Base-by-base conservation (phyloP, 1,284 basidiomycete genomes). In the Tilletia walkeri region DNA sequence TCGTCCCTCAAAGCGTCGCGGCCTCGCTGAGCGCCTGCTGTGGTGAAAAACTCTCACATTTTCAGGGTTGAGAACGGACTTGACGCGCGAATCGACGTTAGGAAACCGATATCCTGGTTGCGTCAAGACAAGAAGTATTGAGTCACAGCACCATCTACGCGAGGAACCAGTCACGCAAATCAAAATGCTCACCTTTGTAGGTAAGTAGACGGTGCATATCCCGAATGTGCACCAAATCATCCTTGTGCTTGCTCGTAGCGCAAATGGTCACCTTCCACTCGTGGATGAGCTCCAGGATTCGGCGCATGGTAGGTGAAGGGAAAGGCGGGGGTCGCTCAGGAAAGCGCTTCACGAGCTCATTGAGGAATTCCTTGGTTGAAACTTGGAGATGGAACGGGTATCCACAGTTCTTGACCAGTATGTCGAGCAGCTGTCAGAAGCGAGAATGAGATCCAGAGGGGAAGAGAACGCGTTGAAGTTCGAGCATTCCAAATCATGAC, bases 341-440 rank as follows among this genome's bases (percentile, higher is more conserved):
- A 84, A 99, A 99, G 72, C 95, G 89, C 61, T 95, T 90, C 36
- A 99, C 96, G 80, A 99, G 91, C 84, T 98, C 95, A 85, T 99
- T 99, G 24, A 99, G 87, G 82, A 99, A 99, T 83, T 98, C 96
- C 84, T 99, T 99, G 34, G 96, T 99, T n/a, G 92, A 88, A 78
- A 99, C 92, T 84, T 99, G 95, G 34, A 99, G 90, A 82, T 99
- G 95, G 73, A 99, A 91, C 0, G 95, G 90, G 85, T 99, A 99
- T 79, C 95, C 95, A 83, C 95, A 97, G 66, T 92, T 91, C 83
- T 95, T 92, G 67, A 97, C 92, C 66, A 99, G 90, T 14, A 93
- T 94, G 84, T 97, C 94, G 73, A 99, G 89, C 3, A 98, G 85
- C 76, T 85, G 75, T 38, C 30, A 67, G 2, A 50, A 41, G 12